phyloP scores from a whole-genome alignment of 108 stramenopile species.

The Skeletonema tropicum region DNA sequence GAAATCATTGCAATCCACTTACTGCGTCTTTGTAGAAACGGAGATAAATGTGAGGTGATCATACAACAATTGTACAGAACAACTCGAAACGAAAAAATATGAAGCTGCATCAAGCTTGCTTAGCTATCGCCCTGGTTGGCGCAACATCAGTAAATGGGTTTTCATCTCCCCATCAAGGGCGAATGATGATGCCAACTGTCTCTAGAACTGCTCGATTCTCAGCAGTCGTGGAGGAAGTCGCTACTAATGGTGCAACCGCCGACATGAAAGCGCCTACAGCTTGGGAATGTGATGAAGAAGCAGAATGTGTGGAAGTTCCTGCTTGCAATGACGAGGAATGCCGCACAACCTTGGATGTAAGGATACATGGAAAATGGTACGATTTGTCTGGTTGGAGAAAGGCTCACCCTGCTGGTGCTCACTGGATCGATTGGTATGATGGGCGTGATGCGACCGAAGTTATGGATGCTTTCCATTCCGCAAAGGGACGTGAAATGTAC shows the following conservation, averaged over 20 bases:
- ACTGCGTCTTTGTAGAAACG: too few relatives aligned
- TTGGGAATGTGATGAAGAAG: constrained; percentile 81
- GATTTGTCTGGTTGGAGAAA: constrained; percentile 92
- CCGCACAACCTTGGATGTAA: constrained; percentile 77
- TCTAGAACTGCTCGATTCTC: constrained; percentile 34
- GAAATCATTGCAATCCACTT: neutral
- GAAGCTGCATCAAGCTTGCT: neutral
- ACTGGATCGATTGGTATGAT: constrained; percentile 95
- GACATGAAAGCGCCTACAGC: constrained; percentile 20
- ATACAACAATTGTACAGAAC: too few relatives aligned
- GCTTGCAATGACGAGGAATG: constrained; percentile 67
- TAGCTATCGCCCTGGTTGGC: constrained; percentile 18
- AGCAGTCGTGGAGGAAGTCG: constrained; percentile 12
- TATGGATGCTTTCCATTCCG: constrained; percentile 92
- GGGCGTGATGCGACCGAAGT: constrained; percentile 95
- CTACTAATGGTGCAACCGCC: neutral
- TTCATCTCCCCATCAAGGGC: constrained; percentile 10
- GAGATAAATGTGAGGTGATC: too few relatives aligned
- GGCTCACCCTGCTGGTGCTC: constrained; percentile 89
- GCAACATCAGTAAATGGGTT: constrained; percentile 16
- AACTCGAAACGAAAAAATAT: neutral
- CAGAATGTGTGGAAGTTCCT: constrained; percentile 66
- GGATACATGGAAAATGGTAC: constrained; percentile 90
- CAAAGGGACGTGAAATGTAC: constrained; percentile 80
- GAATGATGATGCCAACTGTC: constrained; percentile 1